Conservation (phyloP, 164 flowering plant species). For the Taxillus chinensis region DNA sequence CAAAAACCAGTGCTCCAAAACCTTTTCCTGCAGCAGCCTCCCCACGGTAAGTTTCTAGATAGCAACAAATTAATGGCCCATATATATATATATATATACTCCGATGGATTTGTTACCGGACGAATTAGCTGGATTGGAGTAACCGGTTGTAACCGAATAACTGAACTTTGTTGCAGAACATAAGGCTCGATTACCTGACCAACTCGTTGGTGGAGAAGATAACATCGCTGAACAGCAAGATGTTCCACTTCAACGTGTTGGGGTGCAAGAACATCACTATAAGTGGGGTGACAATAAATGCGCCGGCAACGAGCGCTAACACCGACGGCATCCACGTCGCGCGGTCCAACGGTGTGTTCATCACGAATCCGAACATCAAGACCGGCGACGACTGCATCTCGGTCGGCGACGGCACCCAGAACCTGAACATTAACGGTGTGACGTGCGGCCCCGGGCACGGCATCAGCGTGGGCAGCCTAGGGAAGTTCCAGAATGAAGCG, state of each 20-base stretch:
- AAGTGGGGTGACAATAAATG: constrained; percentile 13
- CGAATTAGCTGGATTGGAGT: not conserved
- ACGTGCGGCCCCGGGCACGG: too few relatives aligned
- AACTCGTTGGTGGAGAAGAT: constrained; percentile 4
- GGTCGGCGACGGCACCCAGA: constrained; percentile 10
- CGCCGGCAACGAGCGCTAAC: constrained; percentile 31
- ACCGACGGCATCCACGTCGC: constrained; percentile 32
- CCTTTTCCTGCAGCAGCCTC: not conserved
- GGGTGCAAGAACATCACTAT: constrained; percentile 18
- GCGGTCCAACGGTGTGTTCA: constrained; percentile 18
- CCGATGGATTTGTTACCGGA: too few relatives aligned
- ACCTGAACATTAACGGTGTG: too few relatives aligned
- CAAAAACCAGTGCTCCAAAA: not conserved
- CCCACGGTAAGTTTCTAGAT: not conserved
- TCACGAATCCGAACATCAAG: constrained; percentile 11
- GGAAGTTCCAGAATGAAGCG: too few relatives aligned
- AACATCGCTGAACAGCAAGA: constrained; percentile 23
- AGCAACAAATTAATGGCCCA: not conserved
- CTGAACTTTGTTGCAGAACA: not conserved
- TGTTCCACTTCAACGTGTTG: constrained; percentile 16
- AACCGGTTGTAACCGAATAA: not conserved
- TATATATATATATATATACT: too few relatives aligned
- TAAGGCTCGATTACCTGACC: not conserved
- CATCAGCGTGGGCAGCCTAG: too few relatives aligned
- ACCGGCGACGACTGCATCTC: constrained; percentile 29